Conservation (phyloP, 192 early-diverging fungal species). For the Linnemannia elongata region DNA sequence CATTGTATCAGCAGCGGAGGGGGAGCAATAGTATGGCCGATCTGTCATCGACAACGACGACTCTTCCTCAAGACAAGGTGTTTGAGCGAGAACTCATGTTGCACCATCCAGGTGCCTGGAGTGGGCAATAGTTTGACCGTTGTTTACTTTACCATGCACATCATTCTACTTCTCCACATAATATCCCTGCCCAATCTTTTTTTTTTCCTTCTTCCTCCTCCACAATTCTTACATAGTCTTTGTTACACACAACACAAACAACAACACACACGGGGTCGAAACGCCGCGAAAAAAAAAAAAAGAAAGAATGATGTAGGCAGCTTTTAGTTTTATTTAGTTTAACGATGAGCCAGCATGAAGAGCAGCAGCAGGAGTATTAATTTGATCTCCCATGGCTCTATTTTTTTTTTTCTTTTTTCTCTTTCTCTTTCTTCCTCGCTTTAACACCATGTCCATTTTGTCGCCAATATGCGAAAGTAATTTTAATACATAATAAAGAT, state of each 20-base stretch:
- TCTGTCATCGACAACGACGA: background rate
- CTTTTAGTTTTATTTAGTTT: too few species aligned
- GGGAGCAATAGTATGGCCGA: background rate
- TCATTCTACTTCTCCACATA: background rate
- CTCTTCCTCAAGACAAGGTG: background rate
- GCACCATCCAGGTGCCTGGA: background rate
- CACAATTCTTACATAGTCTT: slow-evolving; percentile 5
- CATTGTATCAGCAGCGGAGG: background rate
- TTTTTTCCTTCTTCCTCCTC: background rate
- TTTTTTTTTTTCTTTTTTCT: too few species aligned
- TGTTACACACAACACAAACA: background rate
- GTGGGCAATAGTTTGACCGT: background rate
- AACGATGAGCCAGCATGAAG: too few species aligned
- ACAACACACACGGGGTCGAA: background rate
- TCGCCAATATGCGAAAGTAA: too few species aligned
- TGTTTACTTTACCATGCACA: background rate
- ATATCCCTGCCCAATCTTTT: background rate
- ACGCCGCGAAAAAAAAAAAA: background rate
- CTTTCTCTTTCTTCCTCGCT: too few species aligned
- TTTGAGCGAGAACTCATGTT: background rate
- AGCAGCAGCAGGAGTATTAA: too few species aligned
- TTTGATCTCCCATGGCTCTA: too few species aligned
- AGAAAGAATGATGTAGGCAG: background rate
- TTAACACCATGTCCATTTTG: too few species aligned
- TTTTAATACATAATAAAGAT: too few species aligned